phyloP scores from a whole-genome alignment of 2,329 filamentous ascomycete genomes.

The Byssochlamys sp. region DNA sequence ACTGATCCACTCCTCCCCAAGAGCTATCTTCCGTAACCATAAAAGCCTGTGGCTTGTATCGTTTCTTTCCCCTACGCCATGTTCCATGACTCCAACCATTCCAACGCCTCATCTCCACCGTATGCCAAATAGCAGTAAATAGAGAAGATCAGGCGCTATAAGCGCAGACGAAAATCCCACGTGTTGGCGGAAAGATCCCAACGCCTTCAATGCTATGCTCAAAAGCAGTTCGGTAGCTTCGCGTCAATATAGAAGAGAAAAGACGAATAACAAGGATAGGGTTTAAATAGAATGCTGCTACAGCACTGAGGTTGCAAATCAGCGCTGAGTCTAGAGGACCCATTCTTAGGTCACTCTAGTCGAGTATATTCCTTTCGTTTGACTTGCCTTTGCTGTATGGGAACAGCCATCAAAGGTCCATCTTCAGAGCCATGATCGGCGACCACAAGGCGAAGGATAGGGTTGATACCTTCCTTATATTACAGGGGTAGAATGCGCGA shows the following conservation, averaged over 20 bases:
- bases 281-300: background rate
- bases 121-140: slow-evolving; percentile 1
- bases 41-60: background rate
- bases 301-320: background rate
- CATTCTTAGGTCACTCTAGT: slow-evolving; percentile 1
- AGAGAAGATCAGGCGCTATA: background rate
- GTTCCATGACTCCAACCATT: background rate
- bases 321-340: slow-evolving; percentile 12
- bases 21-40: background rate
- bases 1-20: background rate
- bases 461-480: slow-evolving; percentile 11
- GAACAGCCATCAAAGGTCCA: background rate
- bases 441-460: background rate
- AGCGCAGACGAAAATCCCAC: background rate
- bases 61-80: background rate
- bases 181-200: slow-evolving; percentile 1
- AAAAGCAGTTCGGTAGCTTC: slow-evolving; percentile 4
- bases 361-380: background rate
- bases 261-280: background rate
- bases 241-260: background rate
- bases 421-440: background rate
- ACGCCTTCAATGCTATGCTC: slow-evolving; percentile 1
- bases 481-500: slow-evolving; percentile 39
- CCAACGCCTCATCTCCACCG: background rate
- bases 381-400: background rate